Percentiles rank a stretch among this genome's conserved stretches.
Conservation (phyloP, 768 basidiomycete species). For the Hygrocybe coccinea region DNA sequence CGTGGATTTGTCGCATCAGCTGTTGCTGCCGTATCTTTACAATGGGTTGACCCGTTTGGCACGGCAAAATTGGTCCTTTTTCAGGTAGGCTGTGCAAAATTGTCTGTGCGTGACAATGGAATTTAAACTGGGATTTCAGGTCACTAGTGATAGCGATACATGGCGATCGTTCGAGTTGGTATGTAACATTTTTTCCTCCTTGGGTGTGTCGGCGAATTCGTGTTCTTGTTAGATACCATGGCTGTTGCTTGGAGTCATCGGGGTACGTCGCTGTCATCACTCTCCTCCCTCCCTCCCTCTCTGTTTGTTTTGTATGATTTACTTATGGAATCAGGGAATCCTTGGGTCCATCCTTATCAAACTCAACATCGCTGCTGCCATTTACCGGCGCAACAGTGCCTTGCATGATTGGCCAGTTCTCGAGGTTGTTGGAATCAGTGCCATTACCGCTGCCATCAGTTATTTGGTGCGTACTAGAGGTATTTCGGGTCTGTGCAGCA, state of each 20-base stretch:
- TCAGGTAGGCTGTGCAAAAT: constrained; percentile 42
- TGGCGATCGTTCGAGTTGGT: constrained; percentile 76
- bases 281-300: no score
- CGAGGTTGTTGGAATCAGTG: constrained; percentile 58
- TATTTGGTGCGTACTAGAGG: constrained; percentile 47
- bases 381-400: constrained; percentile 54
- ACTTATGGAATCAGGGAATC: constrained; percentile 44
- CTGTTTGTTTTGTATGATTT: constrained; percentile 7
- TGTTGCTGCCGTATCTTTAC: constrained; percentile 78
- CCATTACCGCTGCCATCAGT: constrained; percentile 65
- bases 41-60: constrained; percentile 81
- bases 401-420: constrained; percentile 58
- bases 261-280: constrained; percentile 50
- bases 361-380: constrained; percentile 58
- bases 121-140: constrained; percentile 28
- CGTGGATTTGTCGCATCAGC: constrained; percentile 86
- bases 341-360: constrained; percentile 62
- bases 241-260: constrained; percentile 57
- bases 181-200: constrained; percentile 13
- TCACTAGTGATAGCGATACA: constrained; percentile 47
- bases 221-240: constrained; percentile 54
- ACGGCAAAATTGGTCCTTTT: constrained; percentile 81
- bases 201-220: not conserved
- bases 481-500: not conserved
- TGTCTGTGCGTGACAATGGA: not conserved